Percentiles rank a stretch among this genome's conserved stretches.
phyloP scores from a whole-genome alignment of 768 basidiomycete species.

The Sistotremastrum suecicum region DNA sequence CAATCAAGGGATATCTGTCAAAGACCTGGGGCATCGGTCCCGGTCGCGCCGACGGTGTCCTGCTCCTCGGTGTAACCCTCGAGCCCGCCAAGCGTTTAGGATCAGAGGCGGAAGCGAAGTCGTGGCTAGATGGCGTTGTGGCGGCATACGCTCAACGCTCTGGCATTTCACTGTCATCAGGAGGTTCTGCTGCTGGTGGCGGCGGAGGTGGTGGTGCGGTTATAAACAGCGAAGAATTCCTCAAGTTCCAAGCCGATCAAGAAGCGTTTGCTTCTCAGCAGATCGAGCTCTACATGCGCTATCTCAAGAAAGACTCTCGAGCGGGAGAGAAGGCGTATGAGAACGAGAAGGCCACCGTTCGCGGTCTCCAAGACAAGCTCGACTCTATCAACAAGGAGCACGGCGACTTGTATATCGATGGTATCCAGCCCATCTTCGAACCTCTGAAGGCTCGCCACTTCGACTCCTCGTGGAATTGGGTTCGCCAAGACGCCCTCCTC shows the following conservation, averaged over 20 bases:
- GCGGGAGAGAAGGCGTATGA: conserved; percentile 86
- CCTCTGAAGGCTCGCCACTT: conserved; percentile 94
- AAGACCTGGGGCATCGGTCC: conserved; percentile 96
- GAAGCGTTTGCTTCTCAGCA: conserved; percentile 86
- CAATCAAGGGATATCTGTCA: conserved; percentile 76
- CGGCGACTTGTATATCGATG: conserved; percentile 85
- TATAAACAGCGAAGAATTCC: conserved; percentile 97
- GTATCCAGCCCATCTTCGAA: conserved; percentile 90
- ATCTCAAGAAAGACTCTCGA: conserved; percentile 86
- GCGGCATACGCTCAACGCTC: conserved; percentile 76
- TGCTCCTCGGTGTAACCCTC: conserved; percentile 81
- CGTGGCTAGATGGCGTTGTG: conserved; percentile 84
- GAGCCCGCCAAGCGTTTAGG: conserved; percentile 90
- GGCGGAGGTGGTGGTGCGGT: conserved; percentile 66
- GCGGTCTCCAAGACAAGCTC: conserved; percentile 67
- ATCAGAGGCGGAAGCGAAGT: conserved; percentile 83
- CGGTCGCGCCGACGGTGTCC: conserved; percentile 75
- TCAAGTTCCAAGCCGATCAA: conserved; percentile 91
- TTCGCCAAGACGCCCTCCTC: conserved; percentile 85
- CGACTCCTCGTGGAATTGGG: conserved; percentile 99
- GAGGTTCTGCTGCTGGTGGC: conserved; percentile 44
- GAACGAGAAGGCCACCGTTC: conserved; percentile 61
- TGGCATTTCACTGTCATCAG: conserved; percentile 70
- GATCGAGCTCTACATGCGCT: conserved; percentile 93
- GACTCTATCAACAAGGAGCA: conserved; percentile 87